These are phyloP conservation scores for Bromus sterilis DNA, from an alignment of 176 grass and related monocot species.

Conservation along the genomic window DNA sequence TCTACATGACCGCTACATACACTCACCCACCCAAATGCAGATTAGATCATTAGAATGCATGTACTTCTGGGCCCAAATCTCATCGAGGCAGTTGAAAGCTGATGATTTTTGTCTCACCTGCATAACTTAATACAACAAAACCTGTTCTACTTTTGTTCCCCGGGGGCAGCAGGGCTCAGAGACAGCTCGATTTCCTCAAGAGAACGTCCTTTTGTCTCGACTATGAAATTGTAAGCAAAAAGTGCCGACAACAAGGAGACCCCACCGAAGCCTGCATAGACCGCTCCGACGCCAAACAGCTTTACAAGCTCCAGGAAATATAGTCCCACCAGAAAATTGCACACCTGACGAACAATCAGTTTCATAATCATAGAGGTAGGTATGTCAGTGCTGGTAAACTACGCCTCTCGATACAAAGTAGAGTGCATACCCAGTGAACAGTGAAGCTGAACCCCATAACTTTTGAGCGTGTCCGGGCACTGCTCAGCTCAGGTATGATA, in stretches of 20 bases:
- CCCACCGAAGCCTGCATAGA: constrained; percentile 74
- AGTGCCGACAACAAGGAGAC: constrained; percentile 66
- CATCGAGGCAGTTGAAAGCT: not conserved
- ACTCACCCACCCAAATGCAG: not conserved
- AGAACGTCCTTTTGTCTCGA: constrained; percentile 93
- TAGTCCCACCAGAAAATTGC: constrained; percentile 87
- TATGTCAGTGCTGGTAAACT: not conserved
- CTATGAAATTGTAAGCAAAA: constrained; percentile 80
- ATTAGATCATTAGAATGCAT: not conserved
- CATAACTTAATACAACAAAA: not conserved
- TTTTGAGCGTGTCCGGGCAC: constrained; percentile 72
- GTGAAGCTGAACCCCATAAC: constrained; percentile 97
- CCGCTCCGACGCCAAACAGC: constrained; percentile 73
- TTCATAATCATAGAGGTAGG: not conserved
- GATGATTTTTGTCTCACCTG: not conserved
- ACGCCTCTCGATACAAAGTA: not conserved
- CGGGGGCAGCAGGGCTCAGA: constrained; percentile 20
- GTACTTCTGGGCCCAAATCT: not conserved
- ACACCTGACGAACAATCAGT: constrained; percentile 50
- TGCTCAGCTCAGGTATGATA: constrained; percentile 88
- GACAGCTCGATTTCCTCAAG: constrained; percentile 97
- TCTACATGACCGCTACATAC: not conserved
- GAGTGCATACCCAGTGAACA: constrained; percentile 55
- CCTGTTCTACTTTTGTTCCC: constrained; percentile 25
- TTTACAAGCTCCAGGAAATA: constrained; percentile 94